A percentile compares a stretch with the other conserved stretches of the same genome.
These are phyloP conservation scores for Boletellus emodensis DNA, from an alignment of 768 basidiomycete species.

Conservation along the genomic window DNA sequence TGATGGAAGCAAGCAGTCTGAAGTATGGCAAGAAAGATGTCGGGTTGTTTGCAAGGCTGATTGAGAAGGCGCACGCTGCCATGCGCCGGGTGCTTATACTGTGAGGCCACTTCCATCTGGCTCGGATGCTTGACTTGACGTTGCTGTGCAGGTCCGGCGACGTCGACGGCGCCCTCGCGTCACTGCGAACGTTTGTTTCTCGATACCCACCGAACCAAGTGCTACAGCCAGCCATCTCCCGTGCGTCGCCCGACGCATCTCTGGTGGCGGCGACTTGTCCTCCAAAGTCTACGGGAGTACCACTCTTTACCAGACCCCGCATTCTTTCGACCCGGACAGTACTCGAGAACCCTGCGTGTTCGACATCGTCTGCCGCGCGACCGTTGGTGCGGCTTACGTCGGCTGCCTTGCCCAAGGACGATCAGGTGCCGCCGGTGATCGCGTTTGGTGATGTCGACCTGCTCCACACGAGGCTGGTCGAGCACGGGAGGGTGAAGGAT, in stretches of 20 bases:
- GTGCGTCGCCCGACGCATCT: neutral
- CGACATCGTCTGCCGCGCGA: slow-evolving; percentile 33
- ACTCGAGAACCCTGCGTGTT: slow-evolving; percentile 33
- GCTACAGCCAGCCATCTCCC: slow-evolving; percentile 29
- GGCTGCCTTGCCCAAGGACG: slow-evolving; percentile 59
- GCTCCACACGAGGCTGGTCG: slow-evolving; percentile 72
- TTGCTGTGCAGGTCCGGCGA: slow-evolving; percentile 41
- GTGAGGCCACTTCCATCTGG: slow-evolving; percentile 38
- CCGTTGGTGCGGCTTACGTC: slow-evolving; percentile 73
- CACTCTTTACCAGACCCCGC: slow-evolving; percentile 37
- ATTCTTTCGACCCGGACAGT: slow-evolving; percentile 57
- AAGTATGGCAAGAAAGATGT: slow-evolving; percentile 21
- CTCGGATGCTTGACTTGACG: neutral
- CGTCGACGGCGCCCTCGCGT: slow-evolving; percentile 48
- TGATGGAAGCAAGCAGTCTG: slow-evolving; percentile 39
- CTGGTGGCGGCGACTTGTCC: neutral
- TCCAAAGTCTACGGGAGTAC: slow-evolving; percentile 5
- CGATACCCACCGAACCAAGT: slow-evolving; percentile 61
- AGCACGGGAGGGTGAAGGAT: slow-evolving; percentile 37
- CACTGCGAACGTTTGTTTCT: slow-evolving; percentile 57
- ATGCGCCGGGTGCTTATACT: slow-evolving; percentile 62
- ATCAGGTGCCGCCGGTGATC: slow-evolving; percentile 74
- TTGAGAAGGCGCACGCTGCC: slow-evolving; percentile 67
- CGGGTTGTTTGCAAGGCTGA: slow-evolving; percentile 38
- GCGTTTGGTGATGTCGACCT: slow-evolving; percentile 74